Evolutionary conservation across 2,329 filamentous ascomycete genomes (phyloP).

Genomic region (Diaporthe humulicola): DNA sequence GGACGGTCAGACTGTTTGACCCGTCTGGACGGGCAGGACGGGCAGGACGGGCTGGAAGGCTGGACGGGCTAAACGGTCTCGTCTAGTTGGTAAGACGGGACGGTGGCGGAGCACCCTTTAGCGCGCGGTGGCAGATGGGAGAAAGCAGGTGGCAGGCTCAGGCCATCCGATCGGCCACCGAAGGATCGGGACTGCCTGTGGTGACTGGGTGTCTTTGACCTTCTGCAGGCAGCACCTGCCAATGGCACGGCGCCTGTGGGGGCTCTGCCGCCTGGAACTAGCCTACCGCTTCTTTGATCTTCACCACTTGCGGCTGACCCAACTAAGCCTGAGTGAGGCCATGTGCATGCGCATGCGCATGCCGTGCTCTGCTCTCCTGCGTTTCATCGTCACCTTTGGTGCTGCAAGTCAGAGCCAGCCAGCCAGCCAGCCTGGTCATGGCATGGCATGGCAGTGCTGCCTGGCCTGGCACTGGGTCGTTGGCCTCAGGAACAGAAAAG

Average conservation of each 20-base stretch:
- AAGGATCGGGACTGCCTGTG: slow-evolving; percentile 18
- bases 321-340: slow-evolving; percentile 17
- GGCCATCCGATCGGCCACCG: slow-evolving; percentile 11
- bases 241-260: neutral
- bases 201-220: neutral
- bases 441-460: neutral
- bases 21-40: neutral
- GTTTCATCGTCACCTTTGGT: neutral
- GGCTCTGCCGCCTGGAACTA: neutral
- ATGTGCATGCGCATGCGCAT: slow-evolving; percentile 25
- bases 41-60: too few relatives aligned
- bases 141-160: neutral
- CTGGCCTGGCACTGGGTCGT: neutral
- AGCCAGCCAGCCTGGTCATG: neutral
- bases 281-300: neutral
- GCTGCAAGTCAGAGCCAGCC: neutral
- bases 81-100: neutral
- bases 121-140: neutral
- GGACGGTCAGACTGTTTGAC: neutral
- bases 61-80: neutral
- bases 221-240: slow-evolving; percentile 4
- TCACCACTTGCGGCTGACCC: slow-evolving; percentile 18
- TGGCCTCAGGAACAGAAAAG: neutral
- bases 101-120: slow-evolving; percentile 27
- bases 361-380: neutral